Evolutionary conservation across 768 basidiomycete species (phyloP).

Genomic region (Trametes maxima): DNA sequence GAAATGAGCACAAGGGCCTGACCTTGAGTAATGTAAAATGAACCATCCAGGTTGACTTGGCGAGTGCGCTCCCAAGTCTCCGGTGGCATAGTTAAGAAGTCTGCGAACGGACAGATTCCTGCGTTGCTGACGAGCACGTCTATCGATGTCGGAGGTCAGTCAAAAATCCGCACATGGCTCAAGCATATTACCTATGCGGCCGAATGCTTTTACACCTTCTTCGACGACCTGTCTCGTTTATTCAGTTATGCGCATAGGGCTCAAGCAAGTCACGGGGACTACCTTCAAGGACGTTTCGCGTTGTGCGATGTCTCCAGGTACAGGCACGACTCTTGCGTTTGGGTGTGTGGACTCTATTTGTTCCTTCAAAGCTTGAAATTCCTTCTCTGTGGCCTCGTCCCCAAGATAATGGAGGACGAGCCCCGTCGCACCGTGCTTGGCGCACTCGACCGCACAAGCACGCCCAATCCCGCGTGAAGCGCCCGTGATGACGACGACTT

Average conservation of each 20-base stretch:
- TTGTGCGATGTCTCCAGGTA: conserved; percentile 69
- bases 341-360: conserved; percentile 47
- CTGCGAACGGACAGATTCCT: conserved; percentile 77
- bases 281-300: conserved; percentile 59
- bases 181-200: conserved; percentile 56
- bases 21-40: conserved; percentile 74
- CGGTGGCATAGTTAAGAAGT: conserved; percentile 71
- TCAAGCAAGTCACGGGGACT: conserved; percentile 11
- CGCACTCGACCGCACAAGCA: conserved; percentile 66
- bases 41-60: conserved; percentile 74
- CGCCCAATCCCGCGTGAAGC: conserved; percentile 76
- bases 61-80: conserved; percentile 65
- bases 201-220: conserved; percentile 59
- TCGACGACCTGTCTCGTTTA: conserved; percentile 53
- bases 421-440: conserved; percentile 62
- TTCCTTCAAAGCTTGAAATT: conserved; percentile 46
- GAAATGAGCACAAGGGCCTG: background rate
- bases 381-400: conserved; percentile 53
- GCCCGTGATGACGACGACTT: conserved; percentile 72
- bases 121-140: conserved; percentile 59
- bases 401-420: conserved; percentile 72
- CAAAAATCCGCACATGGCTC: conserved; percentile 22
- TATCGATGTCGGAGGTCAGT: conserved; percentile 2
- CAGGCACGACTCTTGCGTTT: conserved; percentile 44
- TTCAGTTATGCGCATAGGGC: background rate